Evolutionary conservation across 352 stramenopile species (phyloP).

Genomic region (Phytophthora kernoviae): DNA sequence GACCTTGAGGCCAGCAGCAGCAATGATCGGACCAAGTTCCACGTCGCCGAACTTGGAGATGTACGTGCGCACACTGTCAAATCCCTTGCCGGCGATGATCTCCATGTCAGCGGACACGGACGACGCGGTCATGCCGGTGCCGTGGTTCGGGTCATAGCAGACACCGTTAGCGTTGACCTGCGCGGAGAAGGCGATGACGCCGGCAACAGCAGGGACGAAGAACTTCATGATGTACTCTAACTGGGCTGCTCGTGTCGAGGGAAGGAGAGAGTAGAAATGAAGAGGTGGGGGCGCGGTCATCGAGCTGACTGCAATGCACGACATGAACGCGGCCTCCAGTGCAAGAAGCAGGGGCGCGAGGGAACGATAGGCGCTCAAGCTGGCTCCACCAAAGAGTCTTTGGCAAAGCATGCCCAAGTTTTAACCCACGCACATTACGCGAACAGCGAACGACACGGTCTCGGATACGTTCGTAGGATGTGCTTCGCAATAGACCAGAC

Average conservation of each 20-base stretch:
- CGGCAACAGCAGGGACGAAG: conserved; percentile 27
- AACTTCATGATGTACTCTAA: conserved; percentile 39
- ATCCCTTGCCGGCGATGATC: conserved; percentile 50
- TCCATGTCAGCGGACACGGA: conserved; percentile 48
- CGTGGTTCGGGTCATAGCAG: conserved; percentile 57
- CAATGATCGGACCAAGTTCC: conserved; percentile 52
- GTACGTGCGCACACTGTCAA: conserved; percentile 60
- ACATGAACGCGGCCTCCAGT: neutral
- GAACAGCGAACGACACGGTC: conserved; percentile 23
- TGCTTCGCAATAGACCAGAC: conserved; percentile 4
- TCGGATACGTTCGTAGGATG: conserved; percentile 16
- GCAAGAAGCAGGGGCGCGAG: conserved; percentile 6
- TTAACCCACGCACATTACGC: conserved; percentile 6
- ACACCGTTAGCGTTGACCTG: conserved; percentile 51
- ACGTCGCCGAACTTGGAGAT: conserved; percentile 51
- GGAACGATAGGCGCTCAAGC: conserved; percentile 9
- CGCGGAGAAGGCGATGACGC: conserved; percentile 37
- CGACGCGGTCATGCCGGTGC: conserved; percentile 33
- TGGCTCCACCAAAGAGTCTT: neutral
- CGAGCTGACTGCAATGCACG: neutral
- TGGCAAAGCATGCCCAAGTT: neutral
- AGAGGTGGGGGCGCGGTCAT: neutral
- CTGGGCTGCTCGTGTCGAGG: conserved; percentile 13
- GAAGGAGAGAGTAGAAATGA: conserved; percentile 26
- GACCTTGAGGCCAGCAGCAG: conserved; percentile 37